Evolutionary conservation across 2,329 filamentous ascomycete genomes (phyloP), one percentile per base, ranked within the genome.

Genomic region (Zymoseptoria tritici): DNA sequence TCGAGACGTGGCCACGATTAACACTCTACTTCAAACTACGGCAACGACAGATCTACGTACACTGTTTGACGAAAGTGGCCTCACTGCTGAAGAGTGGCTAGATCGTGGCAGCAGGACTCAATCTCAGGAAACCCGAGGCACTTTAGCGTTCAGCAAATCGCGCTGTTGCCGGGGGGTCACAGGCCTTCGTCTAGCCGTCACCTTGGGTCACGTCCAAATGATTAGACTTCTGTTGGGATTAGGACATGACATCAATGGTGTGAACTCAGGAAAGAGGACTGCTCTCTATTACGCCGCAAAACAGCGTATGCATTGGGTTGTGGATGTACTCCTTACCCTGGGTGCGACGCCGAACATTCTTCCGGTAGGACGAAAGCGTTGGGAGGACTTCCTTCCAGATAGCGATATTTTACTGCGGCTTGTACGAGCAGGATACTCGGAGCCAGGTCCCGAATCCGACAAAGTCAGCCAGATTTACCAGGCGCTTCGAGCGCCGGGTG

Each of bases 321-420:
- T 86, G 60, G 77, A 73, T 1, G 69, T 75, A 3, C 70, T 84
- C n/a, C 72, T 85, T 1, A 79, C 87, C 56, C 79, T 85, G 58
- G 80, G 81, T 2, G 87, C 86, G 2, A 81, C 88, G 66, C 81
- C 85, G 9, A 89, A 90, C 69, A 19, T 49, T 49, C 42, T 49
- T 49, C 42, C 42, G 42, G 19, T 19, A 13, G 42, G 42, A 49
- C 42, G 19, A 49, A 13, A 49, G 11, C 13, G 13, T 19, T 49
- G 42, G 42, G 42, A 49, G 19, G 42, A 49, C 19, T 49, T 49
- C 42, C 11, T 49, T 49, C 19, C 19, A 13, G 42, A 49, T 49
- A 13, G 19, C 42, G 19, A 49, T 19, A 49, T 49, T 19, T 19
- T 49, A 13, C 19, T 19, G 11, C 42, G 19, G 42, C 42, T 49